Evolutionary conservation across 225 moss, liverwort and hornwort species (phyloP), one percentile per base, ranked within the genome.

Genomic region (Thuidium tamariscinum): DNA sequence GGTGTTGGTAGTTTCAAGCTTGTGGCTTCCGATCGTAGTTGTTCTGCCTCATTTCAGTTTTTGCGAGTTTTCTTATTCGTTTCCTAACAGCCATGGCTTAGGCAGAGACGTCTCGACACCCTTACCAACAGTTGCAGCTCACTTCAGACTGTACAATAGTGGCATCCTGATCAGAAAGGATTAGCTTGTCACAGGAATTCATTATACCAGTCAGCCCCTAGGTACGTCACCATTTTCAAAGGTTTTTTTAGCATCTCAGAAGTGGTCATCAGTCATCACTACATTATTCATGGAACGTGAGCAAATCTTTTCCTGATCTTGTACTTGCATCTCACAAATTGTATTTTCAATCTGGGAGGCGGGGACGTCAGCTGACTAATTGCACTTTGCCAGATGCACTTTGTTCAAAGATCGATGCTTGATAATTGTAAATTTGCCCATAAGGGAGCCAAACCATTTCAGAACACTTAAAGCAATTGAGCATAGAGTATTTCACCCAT

Each of bases 141-240:
- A 85, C 78, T 88, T 77, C 65, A 91, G 84, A 84, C 77, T 91
- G 89, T 89, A 89, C 77, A 71, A 73, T 91, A 91, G 79, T 85
- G 83, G 86, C 74, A 74, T 19, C 79, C 49, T 23, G 74, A 83
- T 83, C 83, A 64, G 85, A 79, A 82, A 85, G 74, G 79, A 88
- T 88, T 44, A 85, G 85, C 42, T 77, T 63, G 84, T 73, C 71
- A 86, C 86, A 84, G 59, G 37, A 87, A 77, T 84, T 86, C 70
- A 46, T 86, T 70, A 82, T 72, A 72, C 46, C 61, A 72, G 77
- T 73, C 85, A 86, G 55, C 83, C 57, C 71, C 78, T 52, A 61
- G 67, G 87, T 82, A 66, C 81, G 77, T 77, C 87, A 70, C 79
- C 89, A 67, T 48, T 81, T 54, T 37, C 77, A 48, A 77, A 80